Percentiles rank a stretch among this genome's conserved stretches.
Evolutionary conservation across 2,329 filamentous ascomycete species (phyloP).

Genomic region (Aquanectria penicillioides): DNA sequence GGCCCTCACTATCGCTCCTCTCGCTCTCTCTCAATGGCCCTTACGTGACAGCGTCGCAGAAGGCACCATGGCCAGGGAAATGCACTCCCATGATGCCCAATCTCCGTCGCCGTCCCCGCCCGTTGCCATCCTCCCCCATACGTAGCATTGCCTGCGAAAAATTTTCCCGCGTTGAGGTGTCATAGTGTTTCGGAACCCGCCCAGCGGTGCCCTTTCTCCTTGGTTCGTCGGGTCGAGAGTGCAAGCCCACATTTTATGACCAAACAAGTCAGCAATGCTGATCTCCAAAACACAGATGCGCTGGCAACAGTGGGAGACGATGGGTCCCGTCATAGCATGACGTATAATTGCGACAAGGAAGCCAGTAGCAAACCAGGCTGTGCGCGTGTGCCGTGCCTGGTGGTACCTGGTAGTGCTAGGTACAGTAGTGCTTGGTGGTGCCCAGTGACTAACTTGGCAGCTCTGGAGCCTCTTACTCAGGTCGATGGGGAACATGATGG

Average conservation of each 20-base stretch:
- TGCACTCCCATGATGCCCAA: conserved; percentile 8
- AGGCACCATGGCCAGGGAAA: neutral
- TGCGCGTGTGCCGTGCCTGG: conserved; percentile 1
- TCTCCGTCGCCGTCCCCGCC: conserved; percentile 5
- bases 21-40: no score
- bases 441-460: no score
- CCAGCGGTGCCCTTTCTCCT: conserved; percentile 1
- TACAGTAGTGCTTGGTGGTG: no score
- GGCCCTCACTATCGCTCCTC: no score
- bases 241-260: conserved; percentile 16
- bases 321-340: conserved; percentile 12
- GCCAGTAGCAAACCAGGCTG: neutral
- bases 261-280: conserved; percentile 6
- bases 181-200: conserved; percentile 7
- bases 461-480: neutral
- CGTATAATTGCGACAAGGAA: conserved; percentile 2
- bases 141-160: conserved; percentile 12
- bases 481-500: conserved; percentile 6
- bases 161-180: conserved; percentile 4
- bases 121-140: conserved; percentile 6
- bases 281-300: conserved; percentile 20
- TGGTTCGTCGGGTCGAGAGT: conserved; percentile 13
- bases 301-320: conserved; percentile 11
- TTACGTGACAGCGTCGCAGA: conserved; percentile 14
- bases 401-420: neutral